Percentiles rank a stretch among this genome's conserved stretches.
These are phyloP conservation scores for Lentinula sp. DNA, from an alignment of 768 basidiomycete species.

Conservation along the genomic window DNA sequence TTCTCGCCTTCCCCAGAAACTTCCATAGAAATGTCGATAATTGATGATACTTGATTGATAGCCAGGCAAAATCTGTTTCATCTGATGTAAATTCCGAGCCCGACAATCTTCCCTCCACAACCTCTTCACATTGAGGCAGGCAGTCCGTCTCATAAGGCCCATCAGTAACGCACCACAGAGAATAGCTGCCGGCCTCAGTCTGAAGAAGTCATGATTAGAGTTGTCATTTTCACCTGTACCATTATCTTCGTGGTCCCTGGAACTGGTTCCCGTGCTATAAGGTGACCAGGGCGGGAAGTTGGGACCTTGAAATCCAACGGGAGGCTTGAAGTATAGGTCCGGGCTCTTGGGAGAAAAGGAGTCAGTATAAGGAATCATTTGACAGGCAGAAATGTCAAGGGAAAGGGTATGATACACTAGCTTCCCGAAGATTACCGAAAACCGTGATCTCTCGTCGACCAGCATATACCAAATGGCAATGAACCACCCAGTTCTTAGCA, in stretches of 20 bases:
- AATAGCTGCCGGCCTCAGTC: constrained; percentile 45
- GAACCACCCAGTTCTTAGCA: background rate
- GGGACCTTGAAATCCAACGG: background rate
- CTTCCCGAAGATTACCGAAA: background rate
- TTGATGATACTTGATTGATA: background rate
- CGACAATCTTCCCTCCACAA: constrained; percentile 32
- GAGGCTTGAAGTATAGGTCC: background rate
- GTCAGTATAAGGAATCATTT: background rate
- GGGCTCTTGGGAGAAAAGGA: background rate
- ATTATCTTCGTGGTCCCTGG: background rate
- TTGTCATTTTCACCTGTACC: background rate
- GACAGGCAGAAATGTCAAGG: background rate
- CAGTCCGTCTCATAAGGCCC: constrained; percentile 7
- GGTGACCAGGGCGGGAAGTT: background rate
- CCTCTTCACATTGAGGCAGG: constrained; percentile 63
- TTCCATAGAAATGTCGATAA: background rate
- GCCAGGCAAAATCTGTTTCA: background rate
- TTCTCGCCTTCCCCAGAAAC: background rate
- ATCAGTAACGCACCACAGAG: background rate
- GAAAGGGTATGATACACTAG: background rate
- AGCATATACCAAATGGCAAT: background rate
- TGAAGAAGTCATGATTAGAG: constrained; percentile 49
- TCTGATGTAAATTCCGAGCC: background rate
- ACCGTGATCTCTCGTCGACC: background rate
- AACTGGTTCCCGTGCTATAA: background rate